Conservation (phyloP, 176 grass and related monocot genomes). For the Alloteropsis semialata region DNA sequence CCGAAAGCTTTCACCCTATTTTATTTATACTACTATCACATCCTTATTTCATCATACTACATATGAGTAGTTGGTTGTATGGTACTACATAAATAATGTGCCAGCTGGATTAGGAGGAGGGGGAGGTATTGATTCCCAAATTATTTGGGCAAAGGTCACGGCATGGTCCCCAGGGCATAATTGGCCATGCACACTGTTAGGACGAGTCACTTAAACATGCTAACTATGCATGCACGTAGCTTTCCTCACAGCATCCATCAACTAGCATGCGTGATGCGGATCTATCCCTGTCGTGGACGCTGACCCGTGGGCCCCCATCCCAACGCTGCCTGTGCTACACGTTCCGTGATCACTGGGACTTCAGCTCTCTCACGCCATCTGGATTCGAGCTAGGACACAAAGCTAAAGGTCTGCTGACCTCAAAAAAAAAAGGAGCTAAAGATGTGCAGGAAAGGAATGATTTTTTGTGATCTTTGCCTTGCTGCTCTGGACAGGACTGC, state of each 20-base stretch:
- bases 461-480: neutral
- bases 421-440: neutral
- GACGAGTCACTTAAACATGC: neutral
- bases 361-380: constrained; percentile 31
- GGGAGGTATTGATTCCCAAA: constrained; percentile 39
- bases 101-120: constrained; percentile 13
- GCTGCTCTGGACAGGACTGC: neutral
- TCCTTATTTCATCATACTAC: neutral
- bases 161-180: constrained; percentile 23
- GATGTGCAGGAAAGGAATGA: neutral
- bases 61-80: neutral
- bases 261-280: neutral
- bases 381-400: constrained; percentile 22
- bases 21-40: neutral
- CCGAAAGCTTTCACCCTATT: neutral
- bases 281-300: neutral
- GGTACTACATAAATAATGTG: neutral
- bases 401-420: neutral
- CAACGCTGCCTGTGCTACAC: neutral
- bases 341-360: constrained; percentile 25
- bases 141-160: constrained; percentile 25
- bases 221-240: neutral
- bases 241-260: neutral
- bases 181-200: neutral
- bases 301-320: neutral